These are phyloP conservation scores for Sphenostylis stenocarpa DNA, from an alignment of 306 rosid genomes.

Conservation along the genomic window DNA sequence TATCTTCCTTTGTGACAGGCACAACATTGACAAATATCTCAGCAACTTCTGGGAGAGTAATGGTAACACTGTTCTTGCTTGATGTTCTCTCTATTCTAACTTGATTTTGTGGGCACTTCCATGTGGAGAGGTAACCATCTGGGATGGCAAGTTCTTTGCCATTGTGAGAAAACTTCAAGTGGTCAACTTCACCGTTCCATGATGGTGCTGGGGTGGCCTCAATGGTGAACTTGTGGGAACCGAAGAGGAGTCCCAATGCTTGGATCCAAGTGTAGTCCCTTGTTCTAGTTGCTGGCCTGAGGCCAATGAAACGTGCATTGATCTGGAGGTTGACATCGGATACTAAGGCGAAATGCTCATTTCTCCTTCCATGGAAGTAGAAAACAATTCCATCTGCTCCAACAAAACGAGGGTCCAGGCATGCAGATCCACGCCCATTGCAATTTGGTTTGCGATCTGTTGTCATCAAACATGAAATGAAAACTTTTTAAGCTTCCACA, in stretches of 20 bases:
- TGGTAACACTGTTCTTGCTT: constrained; percentile 51
- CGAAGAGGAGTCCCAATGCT: constrained; percentile 72
- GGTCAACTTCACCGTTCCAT: constrained; percentile 60
- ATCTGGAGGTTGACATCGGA: constrained; percentile 65
- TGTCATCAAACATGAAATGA: not conserved
- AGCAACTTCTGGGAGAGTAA: constrained; percentile 50
- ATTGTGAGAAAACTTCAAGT: constrained; percentile 55
- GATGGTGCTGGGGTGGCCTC: constrained; percentile 55
- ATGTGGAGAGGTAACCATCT: constrained; percentile 47
- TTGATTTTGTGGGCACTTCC: constrained; percentile 44
- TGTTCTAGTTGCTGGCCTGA: constrained; percentile 56
- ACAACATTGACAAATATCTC: constrained; percentile 72
- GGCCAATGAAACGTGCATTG: constrained; percentile 80
- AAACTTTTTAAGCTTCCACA: not conserved
- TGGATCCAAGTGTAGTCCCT: constrained; percentile 89
- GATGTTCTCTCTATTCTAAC: constrained; percentile 69
- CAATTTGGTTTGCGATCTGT: constrained; percentile 71
- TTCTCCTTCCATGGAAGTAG: constrained; percentile 79
- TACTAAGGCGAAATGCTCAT: constrained; percentile 72
- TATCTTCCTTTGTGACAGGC: constrained; percentile 79
- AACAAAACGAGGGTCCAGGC: constrained; percentile 81
- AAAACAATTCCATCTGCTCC: constrained; percentile 82
- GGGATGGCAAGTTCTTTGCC: constrained; percentile 54
- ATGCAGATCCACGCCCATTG: constrained; percentile 75
- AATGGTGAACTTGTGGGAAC: constrained; percentile 49